Conservation (phyloP, 208 protist genomes). For the Leishmania tropica region DNA sequence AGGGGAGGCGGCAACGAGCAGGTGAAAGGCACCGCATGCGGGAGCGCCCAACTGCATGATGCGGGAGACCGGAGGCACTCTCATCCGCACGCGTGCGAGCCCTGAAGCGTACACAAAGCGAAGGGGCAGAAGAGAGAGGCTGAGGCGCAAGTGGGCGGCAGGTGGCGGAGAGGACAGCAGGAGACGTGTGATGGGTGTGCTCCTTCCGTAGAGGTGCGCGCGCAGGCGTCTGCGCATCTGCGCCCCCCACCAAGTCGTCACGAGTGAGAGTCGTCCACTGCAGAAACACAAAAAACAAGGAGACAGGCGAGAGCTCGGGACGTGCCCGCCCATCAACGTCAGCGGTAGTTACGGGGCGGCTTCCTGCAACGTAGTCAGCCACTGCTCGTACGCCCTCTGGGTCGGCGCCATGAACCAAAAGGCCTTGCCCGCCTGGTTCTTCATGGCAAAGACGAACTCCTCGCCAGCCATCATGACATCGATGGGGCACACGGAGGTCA, state of each 20-base stretch:
- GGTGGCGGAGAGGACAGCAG: not conserved
- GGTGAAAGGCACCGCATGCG: not conserved
- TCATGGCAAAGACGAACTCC: slow-evolving; percentile 83
- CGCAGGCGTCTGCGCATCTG: not conserved
- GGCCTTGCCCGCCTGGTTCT: slow-evolving; percentile 81
- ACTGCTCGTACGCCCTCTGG: slow-evolving; percentile 54
- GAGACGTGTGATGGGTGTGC: not conserved
- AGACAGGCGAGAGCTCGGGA: not conserved
- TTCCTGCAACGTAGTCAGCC: slow-evolving; percentile 65
- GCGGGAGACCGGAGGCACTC: not conserved
- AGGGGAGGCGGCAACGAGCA: not conserved
- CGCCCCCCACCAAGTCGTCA: not conserved
- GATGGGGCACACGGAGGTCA: slow-evolving; percentile 88
- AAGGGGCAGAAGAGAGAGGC: not conserved
- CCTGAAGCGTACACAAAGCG: not conserved
- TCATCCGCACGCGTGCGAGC: not conserved
- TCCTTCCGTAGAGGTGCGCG: not conserved
- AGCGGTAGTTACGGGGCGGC: slow-evolving; percentile 41
- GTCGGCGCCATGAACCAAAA: slow-evolving; percentile 78
- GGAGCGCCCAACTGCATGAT: not conserved
- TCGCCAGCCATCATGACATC: slow-evolving; percentile 73
- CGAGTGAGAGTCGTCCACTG: not conserved
- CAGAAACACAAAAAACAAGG: not conserved
- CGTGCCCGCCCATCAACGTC: not conserved
- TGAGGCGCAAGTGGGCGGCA: not conserved